These are phyloP conservation scores for Diaporthe sp. DNA, from an alignment of 2,329 filamentous ascomycete species.

Conservation along the genomic window DNA sequence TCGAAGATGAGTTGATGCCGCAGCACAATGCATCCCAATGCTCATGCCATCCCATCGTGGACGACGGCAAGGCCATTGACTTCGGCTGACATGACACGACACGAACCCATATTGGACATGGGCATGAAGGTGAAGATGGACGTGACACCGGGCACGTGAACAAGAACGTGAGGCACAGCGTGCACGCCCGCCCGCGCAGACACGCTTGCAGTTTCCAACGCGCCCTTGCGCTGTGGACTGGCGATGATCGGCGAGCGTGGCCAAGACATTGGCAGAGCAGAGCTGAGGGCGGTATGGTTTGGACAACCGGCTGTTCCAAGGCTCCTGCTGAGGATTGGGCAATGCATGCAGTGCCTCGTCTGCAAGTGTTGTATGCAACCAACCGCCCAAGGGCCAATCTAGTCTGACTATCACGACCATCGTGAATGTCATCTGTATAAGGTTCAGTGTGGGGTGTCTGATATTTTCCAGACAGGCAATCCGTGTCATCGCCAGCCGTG, in stretches of 20 bases:
- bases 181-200: slow-evolving; percentile 4
- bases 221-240: not conserved
- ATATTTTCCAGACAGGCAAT: not conserved
- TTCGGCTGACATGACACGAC: slow-evolving; percentile 12
- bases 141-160: slow-evolving; percentile 3
- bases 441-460: slow-evolving; percentile 2
- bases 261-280: slow-evolving; percentile 19
- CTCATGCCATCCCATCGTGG: slow-evolving; percentile 23
- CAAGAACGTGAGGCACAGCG: not conserved
- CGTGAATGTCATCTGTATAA: not conserved
- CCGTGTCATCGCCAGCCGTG: not conserved
- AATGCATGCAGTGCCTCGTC: not conserved
- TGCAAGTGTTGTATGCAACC: no score
- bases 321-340: not conserved
- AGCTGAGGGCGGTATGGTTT: slow-evolving; percentile 6
- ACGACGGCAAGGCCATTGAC: slow-evolving; percentile 4
- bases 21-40: slow-evolving; percentile 7
- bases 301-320: not conserved
- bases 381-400: not conserved
- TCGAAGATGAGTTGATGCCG: slow-evolving; percentile 1
- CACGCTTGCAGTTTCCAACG: slow-evolving; percentile 8
- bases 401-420: not conserved
- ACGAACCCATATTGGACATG: not conserved
- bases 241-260: not conserved
- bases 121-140: not conserved